These are phyloP conservation scores for Candida freyschussii DNA, from an alignment of 1,139 yeast genomes.

Conservation along the genomic window DNA sequence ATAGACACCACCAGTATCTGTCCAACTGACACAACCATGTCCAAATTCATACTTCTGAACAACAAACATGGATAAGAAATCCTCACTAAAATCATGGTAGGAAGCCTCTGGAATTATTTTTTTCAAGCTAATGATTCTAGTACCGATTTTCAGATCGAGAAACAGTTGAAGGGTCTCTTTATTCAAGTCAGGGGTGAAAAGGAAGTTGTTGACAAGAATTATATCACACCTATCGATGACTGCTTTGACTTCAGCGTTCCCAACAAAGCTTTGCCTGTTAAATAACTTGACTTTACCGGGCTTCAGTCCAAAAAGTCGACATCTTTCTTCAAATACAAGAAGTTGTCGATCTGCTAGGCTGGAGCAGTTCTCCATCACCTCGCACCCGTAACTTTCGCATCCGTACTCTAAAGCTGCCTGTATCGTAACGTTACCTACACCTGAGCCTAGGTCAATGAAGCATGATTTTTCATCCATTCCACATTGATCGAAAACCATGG, in stretches of 20 bases:
- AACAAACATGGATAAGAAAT: conserved; percentile 58
- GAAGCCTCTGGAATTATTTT: conserved; percentile 60
- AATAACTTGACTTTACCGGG: conserved; percentile 55
- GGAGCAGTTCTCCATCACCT: conserved; percentile 81
- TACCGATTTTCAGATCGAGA: conserved; percentile 61
- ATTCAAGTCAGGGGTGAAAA: conserved; percentile 72
- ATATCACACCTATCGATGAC: conserved; percentile 63
- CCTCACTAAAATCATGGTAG: conserved; percentile 47
- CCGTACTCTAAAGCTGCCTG: conserved; percentile 90
- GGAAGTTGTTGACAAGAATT: conserved; percentile 73
- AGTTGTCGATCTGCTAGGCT: conserved; percentile 58
- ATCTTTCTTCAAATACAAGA: conserved; percentile 52
- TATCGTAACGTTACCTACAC: conserved; percentile 87
- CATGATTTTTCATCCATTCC: conserved; percentile 46
- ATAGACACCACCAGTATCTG: conserved; percentile 77
- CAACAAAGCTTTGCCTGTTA: conserved; percentile 66
- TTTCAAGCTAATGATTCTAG: conserved; percentile 73
- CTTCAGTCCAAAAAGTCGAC: conserved; percentile 57
- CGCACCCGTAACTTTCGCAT: conserved; percentile 83
- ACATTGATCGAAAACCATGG: conserved; percentile 64
- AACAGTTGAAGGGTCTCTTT: conserved; percentile 63
- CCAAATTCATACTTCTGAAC: conserved; percentile 65
- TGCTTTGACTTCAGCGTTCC: conserved; percentile 50
- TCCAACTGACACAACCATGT: conserved; percentile 82
- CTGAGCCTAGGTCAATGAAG: conserved; percentile 86